Percentiles rank a stretch among this genome's conserved stretches.
Evolutionary conservation across 2,329 filamentous ascomycete species (phyloP).

Genomic region (Talaromyces funiculosus): DNA sequence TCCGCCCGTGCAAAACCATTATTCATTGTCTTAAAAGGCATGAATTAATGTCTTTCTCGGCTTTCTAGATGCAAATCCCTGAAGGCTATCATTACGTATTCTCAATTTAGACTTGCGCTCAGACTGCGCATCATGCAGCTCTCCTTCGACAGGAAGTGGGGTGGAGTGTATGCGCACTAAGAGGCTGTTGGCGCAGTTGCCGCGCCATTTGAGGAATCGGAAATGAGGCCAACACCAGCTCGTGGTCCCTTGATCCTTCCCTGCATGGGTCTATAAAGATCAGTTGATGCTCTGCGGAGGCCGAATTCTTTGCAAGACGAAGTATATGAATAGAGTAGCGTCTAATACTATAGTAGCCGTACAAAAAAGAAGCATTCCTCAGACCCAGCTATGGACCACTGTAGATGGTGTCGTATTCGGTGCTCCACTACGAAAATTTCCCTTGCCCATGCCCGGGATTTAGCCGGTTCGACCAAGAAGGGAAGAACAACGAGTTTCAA

Average conservation of each 20-base stretch:
- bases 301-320: not conserved
- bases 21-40: too few species aligned
- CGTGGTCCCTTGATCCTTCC: not conserved
- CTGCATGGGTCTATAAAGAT: conserved; percentile 1
- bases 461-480: not conserved
- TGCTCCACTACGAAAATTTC: not conserved
- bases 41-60: not conserved
- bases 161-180: not conserved
- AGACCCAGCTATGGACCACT: not conserved
- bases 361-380: not conserved
- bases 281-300: not conserved
- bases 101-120: not conserved
- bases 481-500: not conserved
- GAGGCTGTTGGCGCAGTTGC: conserved; percentile 2
- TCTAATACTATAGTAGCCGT: not conserved
- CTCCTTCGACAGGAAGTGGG: too few species aligned
- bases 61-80: not conserved
- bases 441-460: not conserved
- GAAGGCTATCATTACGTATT: too few species aligned
- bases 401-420: not conserved
- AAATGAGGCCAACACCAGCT: not conserved
- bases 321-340: not conserved
- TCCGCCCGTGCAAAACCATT: not conserved
- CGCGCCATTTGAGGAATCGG: conserved; percentile 4
- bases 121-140: not conserved